Evolutionary conservation across 1,284 basidiomycete genomes (phyloP).

Genomic region (Cerrena zonata): DNA sequence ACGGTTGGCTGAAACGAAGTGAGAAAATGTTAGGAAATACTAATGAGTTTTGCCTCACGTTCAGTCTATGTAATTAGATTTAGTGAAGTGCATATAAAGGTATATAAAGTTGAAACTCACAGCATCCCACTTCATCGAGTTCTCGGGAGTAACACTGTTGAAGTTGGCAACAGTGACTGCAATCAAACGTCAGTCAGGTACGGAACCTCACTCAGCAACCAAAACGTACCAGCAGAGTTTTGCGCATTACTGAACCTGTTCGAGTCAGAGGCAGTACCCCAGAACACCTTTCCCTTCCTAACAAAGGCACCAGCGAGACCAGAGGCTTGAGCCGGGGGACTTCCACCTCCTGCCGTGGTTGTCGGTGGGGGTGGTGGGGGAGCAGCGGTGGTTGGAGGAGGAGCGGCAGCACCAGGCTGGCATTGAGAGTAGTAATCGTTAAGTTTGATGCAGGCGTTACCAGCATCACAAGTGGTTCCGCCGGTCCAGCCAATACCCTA

Average conservation of each 20-base stretch:
- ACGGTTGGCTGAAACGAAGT: conserved; percentile 20
- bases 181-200: background rate
- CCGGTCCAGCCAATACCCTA: conserved; percentile 27
- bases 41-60: conserved; percentile 6
- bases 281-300: conserved; percentile 25
- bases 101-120: conserved; percentile 12
- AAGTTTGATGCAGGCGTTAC: conserved; percentile 19
- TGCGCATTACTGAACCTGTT: conserved; percentile 25
- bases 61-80: conserved; percentile 15
- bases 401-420: conserved; percentile 14
- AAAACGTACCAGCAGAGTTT: conserved; percentile 16
- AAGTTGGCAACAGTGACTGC: conserved; percentile 28
- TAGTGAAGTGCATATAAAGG: background rate
- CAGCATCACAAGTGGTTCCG: conserved; percentile 25
- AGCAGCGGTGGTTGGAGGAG: conserved; percentile 9
- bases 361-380: conserved; percentile 10
- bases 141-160: conserved; percentile 32
- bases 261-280: conserved; percentile 23
- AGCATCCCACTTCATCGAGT: conserved; percentile 37
- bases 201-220: background rate
- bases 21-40: background rate
- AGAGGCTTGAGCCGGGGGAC: conserved; percentile 11
- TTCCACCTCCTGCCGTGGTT: conserved; percentile 3
- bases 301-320: conserved; percentile 23
- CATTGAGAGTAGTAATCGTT: conserved; percentile 24